Evolutionary conservation across 1,139 yeast species (phyloP), one percentile per base, ranked within the genome.

Genomic region (Pichia kudriavzevii): DNA sequence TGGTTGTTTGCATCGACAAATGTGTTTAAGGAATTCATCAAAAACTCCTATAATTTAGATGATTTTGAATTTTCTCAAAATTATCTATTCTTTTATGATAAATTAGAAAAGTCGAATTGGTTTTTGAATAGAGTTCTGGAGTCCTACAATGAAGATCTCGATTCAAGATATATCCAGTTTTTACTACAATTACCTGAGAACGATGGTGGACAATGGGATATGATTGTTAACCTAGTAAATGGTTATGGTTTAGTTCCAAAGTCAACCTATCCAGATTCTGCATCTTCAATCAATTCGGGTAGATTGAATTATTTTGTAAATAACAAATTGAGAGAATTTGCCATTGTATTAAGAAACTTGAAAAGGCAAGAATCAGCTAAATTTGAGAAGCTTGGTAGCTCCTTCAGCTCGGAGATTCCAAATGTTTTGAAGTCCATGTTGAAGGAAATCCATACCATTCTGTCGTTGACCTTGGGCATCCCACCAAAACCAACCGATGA

Each of bases 191-290:
- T 64, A 32, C 80, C 83, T 11, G 71, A 73, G 40, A 64, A 69
- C 39, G 84, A 77, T 50, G 84, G 84, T 38, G 84, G 84, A 37
- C 83, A 77, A 58, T 77, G 81, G 80, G 82, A 76, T 51, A 72
- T 76, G 79, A 65, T 76, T 50, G 71, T 75, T 32, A 77, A 76
- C 47, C 57, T 77, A 42, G 72, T 77, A 30, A 65, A 66, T 38
- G 74, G 72, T 50, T 77, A 75, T 50, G 84, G 84, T 13, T 55
- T 74, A 31, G 75, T 77, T 31, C 84, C 84, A 14, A 65, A 74
- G 42, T 66, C 73, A 34, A 54, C 68, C 22, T 77, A 66, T 56
- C 81, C 80, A 10, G 84, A 77, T 50, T 69, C 76, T 35, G 70
- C 68, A 32, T 77, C 75, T 45, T 69, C 82, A 3, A 55, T 64